Conservation (phyloP, 1,284 basidiomycete species). For the Termitomyces sp. region DNA sequence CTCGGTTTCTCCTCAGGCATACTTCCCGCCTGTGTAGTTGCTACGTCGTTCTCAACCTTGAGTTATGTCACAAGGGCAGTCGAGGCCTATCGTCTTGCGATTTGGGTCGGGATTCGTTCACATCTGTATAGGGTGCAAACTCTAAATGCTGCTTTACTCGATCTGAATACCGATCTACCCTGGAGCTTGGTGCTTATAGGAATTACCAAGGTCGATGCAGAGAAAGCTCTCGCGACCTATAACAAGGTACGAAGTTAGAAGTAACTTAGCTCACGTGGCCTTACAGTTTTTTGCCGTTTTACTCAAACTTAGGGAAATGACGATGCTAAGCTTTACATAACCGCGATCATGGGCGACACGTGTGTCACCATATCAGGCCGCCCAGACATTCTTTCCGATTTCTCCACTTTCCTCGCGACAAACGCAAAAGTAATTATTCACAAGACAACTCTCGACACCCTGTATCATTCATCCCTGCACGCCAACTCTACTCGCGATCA, state of each 20-base stretch:
- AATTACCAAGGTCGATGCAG: constrained; percentile 27
- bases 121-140: constrained; percentile 34
- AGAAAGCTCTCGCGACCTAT: constrained; percentile 34
- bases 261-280: constrained; percentile 6
- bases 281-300: constrained; percentile 7
- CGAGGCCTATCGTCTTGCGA: constrained; percentile 46
- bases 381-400: constrained; percentile 42
- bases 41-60: constrained; percentile 36
- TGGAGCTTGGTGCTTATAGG: constrained; percentile 54
- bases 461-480: constrained; percentile 49
- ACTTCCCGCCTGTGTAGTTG: constrained; percentile 50
- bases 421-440: constrained; percentile 29
- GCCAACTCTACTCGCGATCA: constrained; percentile 27
- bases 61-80: constrained; percentile 42
- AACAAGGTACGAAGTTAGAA: constrained; percentile 26
- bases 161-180: constrained; percentile 29
- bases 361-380: constrained; percentile 55
- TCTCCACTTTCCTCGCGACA: constrained; percentile 32
- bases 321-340: constrained; percentile 37
- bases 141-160: constrained; percentile 18
- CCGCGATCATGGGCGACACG: constrained; percentile 41
- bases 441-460: constrained; percentile 40
- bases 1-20: constrained; percentile 62
- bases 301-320: constrained; percentile 18
- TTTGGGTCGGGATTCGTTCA: constrained; percentile 57